Base-by-base conservation (phyloP, 495 filamentous ascomycete genomes). In the Neohortaea acidophila region DNA sequence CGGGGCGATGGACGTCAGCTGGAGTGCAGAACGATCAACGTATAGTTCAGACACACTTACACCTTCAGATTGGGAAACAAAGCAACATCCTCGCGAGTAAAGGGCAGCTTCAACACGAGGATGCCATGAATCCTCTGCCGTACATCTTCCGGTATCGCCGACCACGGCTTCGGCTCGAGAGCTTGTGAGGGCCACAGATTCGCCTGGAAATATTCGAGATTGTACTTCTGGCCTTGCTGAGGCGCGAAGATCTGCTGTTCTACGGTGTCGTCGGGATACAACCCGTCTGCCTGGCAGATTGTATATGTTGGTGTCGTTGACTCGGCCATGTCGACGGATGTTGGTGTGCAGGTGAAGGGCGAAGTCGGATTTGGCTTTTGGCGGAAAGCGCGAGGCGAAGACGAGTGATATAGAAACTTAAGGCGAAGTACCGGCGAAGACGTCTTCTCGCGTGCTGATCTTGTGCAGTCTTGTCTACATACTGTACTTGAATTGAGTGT, bases 1-100 rank as follows among this genome's bases (percentile, higher is more conserved):
- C 12, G 20, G 14, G 30, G 7, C 7, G 21, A 5, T 25, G 4
- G 5, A 5, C 8, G 4, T 24, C 21, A 11, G 10, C 12, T 7
- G 4, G 30, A 17, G 11, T n/a, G n/a, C 3, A 20, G 24, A 12
- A 7, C 8, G 24, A n/a, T 7, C 8, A 27, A 14, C 8, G 30
- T 15, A n/a, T n/a, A n/a, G n/a, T n/a, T n/a, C n/a, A n/a, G n/a
- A n/a, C 18, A 22, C 2, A 33, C 44, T 41, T 20, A 47, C 44
- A 49, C 46, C 23, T 49, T 49, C 18, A 49, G 36, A 10, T 29
- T 40, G 2, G 46, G 46, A 19, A 49, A 49, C 1, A 49, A 33
- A 11, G 27, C 19, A 21, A 44, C 2, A 22, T 49, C 46, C 23
- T 40, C 31, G 12, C 18, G 41, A 2, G 35, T 39, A 7, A 49